Evolutionary conservation across 768 basidiomycete species (phyloP).

Genomic region (Nidularia pulvinata): DNA sequence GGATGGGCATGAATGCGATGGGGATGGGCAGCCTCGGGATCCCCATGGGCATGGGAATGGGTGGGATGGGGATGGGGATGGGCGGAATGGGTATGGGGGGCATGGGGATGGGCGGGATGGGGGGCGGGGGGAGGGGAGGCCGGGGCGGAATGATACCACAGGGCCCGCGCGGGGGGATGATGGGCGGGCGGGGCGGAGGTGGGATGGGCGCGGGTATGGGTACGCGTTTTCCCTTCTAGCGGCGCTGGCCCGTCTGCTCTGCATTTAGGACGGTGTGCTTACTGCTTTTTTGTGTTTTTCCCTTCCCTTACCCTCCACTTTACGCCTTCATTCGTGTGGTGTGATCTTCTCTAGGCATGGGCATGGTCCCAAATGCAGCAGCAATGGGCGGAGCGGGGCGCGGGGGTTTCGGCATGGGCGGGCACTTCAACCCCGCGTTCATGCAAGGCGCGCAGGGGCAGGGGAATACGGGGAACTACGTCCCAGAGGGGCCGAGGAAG

Average conservation of each 20-base stretch:
- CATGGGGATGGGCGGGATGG: slow-evolving; percentile 38
- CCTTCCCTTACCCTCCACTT: slow-evolving; percentile 1
- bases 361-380: slow-evolving; percentile 40
- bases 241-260: too few relatives aligned
- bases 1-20: slow-evolving; percentile 23
- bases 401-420: slow-evolving; percentile 42
- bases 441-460: slow-evolving; percentile 37
- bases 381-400: slow-evolving; percentile 41
- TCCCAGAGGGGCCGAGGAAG: slow-evolving; percentile 50
- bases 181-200: slow-evolving; percentile 48
- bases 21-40: slow-evolving; percentile 18
- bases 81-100: slow-evolving; percentile 34
- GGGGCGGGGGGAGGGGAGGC: slow-evolving; percentile 18
- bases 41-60: slow-evolving; percentile 30
- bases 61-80: slow-evolving; percentile 26
- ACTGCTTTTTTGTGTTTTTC: slow-evolving; percentile 22
- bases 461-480: slow-evolving; percentile 25
- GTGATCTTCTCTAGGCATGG: slow-evolving; percentile 15
- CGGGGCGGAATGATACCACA: slow-evolving; percentile 37
- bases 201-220: slow-evolving; percentile 68
- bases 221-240: slow-evolving; percentile 44
- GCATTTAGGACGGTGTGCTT: slow-evolving; percentile 34
- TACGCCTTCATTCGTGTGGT: neutral
- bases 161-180: slow-evolving; percentile 56
- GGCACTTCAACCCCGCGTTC: slow-evolving; percentile 79